phyloP scores from a whole-genome alignment of 352 stramenopile genomes.

The Phytophthora syringae region DNA sequence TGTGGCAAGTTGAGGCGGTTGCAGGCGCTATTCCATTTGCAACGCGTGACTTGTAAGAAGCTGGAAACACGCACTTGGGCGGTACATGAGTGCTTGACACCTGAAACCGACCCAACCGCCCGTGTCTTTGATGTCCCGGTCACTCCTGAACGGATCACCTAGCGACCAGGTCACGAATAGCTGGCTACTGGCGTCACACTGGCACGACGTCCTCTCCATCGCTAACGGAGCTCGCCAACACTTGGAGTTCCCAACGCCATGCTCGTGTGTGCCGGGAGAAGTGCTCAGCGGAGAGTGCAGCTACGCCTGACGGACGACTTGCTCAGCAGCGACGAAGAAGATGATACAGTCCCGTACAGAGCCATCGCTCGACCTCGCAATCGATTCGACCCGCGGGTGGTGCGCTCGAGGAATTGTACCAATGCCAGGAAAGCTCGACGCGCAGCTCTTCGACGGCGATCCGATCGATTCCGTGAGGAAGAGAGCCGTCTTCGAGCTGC shows the following conservation, averaged over 20 bases:
- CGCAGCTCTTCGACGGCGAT: slow-evolving; percentile 2
- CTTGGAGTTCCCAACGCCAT: no score
- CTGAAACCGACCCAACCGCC: no score
- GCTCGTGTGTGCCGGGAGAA: slow-evolving; percentile 11
- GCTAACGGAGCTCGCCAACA: no score
- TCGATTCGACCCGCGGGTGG: slow-evolving; percentile 6
- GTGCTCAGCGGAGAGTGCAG: slow-evolving; percentile 3
- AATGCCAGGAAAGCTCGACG: slow-evolving; percentile 9
- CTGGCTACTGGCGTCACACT: no score
- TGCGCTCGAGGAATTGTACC: slow-evolving; percentile 5
- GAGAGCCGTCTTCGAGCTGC: not conserved
- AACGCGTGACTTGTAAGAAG: not conserved
- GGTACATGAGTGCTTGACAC: no score
- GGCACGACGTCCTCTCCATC: no score
- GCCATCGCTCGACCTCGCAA: slow-evolving; percentile 3
- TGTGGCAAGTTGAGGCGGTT: not conserved
- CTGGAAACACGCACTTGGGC: no score
- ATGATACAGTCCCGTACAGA: slow-evolving; percentile 1
- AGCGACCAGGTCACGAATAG: no score
- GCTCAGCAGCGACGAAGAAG: slow-evolving; percentile 9
- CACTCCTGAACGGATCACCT: no score
- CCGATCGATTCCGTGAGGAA: not conserved
- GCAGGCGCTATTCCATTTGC: not conserved
- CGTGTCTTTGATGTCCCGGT: no score
- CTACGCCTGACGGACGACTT: not conserved